Evolutionary conservation across 2,329 filamentous ascomycete species (phyloP).

Genomic region (Colletotrichum acutatum): DNA sequence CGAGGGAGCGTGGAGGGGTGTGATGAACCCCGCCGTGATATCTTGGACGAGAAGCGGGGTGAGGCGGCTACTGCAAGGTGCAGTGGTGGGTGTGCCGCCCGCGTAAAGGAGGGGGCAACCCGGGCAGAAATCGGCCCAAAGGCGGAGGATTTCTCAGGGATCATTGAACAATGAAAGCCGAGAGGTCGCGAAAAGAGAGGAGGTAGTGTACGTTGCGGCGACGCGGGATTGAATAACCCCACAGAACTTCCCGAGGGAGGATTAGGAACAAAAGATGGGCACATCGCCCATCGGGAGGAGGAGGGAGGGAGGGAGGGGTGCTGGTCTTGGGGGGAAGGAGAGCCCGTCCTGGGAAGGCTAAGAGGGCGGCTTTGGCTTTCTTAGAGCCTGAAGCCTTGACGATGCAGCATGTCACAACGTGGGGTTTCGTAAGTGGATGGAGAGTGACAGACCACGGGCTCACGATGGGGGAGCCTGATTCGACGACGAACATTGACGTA

Average conservation of each 20-base stretch:
- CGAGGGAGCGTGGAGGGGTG: slow-evolving; percentile 6
- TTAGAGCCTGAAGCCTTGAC: slow-evolving; percentile 27
- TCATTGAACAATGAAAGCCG: slow-evolving; percentile 5
- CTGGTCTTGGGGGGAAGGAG: too few species aligned
- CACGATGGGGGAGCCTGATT: slow-evolving; percentile 17
- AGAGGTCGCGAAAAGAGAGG: slow-evolving; percentile 4
- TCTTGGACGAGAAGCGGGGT: slow-evolving; percentile 35
- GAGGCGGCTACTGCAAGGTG: slow-evolving; percentile 26
- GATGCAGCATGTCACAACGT: slow-evolving; percentile 33
- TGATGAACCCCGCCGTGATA: slow-evolving; percentile 32
- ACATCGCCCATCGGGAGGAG: slow-evolving; percentile 1
- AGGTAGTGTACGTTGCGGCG: background rate
- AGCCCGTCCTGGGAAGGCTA: background rate
- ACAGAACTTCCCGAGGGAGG: slow-evolving; percentile 20
- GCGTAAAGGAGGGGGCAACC: slow-evolving; percentile 14
- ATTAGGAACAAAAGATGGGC: background rate
- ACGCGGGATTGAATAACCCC: slow-evolving; percentile 19
- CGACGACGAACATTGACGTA: slow-evolving; percentile 6
- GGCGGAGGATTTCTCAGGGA: slow-evolving; percentile 31
- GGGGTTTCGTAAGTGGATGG: slow-evolving; percentile 31
- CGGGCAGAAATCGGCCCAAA: slow-evolving; percentile 31
- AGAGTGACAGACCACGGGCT: slow-evolving; percentile 25
- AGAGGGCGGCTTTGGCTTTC: slow-evolving; percentile 19
- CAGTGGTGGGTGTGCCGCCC: slow-evolving; percentile 15
- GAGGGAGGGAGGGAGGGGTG: too few species aligned